phyloP scores from a whole-genome alignment of 163 green algal genomes.

The Coccomyxa subellipsoidea region DNA sequence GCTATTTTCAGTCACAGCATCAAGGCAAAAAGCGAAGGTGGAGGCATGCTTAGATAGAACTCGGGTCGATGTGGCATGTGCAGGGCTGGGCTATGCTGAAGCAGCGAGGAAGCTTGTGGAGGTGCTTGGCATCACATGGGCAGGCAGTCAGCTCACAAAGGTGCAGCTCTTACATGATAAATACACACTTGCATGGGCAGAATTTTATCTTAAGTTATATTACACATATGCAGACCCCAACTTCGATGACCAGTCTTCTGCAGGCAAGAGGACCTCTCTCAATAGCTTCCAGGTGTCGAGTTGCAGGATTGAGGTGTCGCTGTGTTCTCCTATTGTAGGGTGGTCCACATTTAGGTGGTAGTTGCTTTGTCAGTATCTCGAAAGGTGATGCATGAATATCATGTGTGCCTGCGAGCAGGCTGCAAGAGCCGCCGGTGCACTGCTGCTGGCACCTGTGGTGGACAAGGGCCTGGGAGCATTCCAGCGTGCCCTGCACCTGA shows the following conservation, averaged over 20 bases:
- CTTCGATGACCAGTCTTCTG: too few relatives aligned
- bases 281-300: too few relatives aligned
- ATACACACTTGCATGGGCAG: background rate
- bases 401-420: constrained; percentile 4
- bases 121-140: constrained; percentile 63
- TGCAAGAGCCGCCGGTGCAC: background rate
- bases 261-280: too few relatives aligned
- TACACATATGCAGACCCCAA: too few relatives aligned
- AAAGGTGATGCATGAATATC: background rate
- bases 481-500: background rate
- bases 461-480: background rate
- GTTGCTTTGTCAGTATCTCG: background rate
- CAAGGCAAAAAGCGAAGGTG: too few relatives aligned
- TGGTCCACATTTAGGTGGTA: too few relatives aligned
- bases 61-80: too few relatives aligned
- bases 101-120: constrained; percentile 23
- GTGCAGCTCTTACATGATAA: constrained; percentile 22
- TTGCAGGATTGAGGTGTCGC: too few relatives aligned
- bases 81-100: constrained; percentile 18
- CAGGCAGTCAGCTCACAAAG: constrained; percentile 76
- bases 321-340: background rate
- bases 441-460: constrained; percentile 12
- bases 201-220: background rate
- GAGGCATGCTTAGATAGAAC: too few relatives aligned
- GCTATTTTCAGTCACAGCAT: too few relatives aligned